Base-by-base conservation (phyloP, 2,329 filamentous ascomycete species). In the Pyrenophora teres region DNA sequence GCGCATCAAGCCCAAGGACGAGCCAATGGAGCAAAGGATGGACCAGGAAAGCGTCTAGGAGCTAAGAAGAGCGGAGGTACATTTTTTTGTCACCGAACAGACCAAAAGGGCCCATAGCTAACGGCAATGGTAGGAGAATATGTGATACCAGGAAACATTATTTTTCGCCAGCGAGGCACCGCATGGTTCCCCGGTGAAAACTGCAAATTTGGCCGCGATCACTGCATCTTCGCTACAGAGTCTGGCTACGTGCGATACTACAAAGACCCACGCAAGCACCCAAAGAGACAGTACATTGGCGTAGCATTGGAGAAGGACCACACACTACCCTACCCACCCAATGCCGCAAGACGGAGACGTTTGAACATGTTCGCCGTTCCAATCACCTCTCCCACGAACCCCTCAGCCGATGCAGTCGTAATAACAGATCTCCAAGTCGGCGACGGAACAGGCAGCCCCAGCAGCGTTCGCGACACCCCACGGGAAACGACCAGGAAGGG, bases 161-260 rank as follows among this genome's bases (percentile, higher is more conserved):
- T 99, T 77, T 99, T 94, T 84, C 92, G 91, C 73, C 94, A 99
- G 77, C 88, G 93, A 68, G 94, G 94, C 65, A 95, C 94, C 3
- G 84, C 87, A 68, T 99, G 94, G 94, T 93, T 88, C 74, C 88
- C 94, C 1, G 94, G 94, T 67, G 94, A 97, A 74, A 97, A 99
- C 77, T 90, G 89, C 75, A 89, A 87, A 66, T 93, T 97, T 81
- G 94, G 94, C 43, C 88, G 94, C 55, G 92, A 99, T 75, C 94
- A 97, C 80, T 97, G 93, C 43, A 95, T 99, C 72, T 96, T 90
- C 76, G 87, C 94, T 46, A 87, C 86, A 53, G 84, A 88, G 49
- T 82, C 88, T 3, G 94, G 94, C 59, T 99, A 95, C 76, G 94
- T 99, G 54, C 92, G 94, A 66, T 99, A 96, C 83, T 99, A 99